Conservation (phyloP, 768 basidiomycete genomes). For the Mycena leptocephala region DNA sequence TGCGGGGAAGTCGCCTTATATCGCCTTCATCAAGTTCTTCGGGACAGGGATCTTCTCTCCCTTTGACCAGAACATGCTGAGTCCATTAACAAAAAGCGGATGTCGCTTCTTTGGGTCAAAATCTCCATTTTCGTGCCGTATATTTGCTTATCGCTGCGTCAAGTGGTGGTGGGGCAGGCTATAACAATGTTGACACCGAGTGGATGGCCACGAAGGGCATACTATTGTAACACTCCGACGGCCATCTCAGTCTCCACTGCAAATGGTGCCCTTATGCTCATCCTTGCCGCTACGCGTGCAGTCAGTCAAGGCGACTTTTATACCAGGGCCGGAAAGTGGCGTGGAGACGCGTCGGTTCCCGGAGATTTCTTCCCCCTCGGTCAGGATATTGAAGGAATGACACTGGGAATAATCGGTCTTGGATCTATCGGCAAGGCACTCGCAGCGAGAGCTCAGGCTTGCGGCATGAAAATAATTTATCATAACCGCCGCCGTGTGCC, state of each 20-base stretch:
- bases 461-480: constrained; percentile 43
- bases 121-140: neutral
- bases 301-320: constrained; percentile 35
- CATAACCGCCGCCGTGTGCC: constrained; percentile 35
- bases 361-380: constrained; percentile 24
- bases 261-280: constrained; percentile 41
- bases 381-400: constrained; percentile 37
- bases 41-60: neutral
- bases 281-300: constrained; percentile 36
- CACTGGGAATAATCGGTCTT: constrained; percentile 41
- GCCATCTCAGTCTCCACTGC: constrained; percentile 39
- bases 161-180: constrained; percentile 35
- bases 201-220: constrained; percentile 37
- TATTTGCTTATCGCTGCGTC: constrained; percentile 2
- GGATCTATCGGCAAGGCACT: constrained; percentile 40
- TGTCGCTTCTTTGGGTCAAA: constrained; percentile 35
- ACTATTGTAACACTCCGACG: constrained; percentile 41
- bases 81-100: constrained; percentile 24
- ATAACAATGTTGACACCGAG: constrained; percentile 32
- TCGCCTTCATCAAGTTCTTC: constrained; percentile 36
- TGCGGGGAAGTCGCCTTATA: constrained; percentile 23
- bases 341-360: constrained; percentile 26
- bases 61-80: constrained; percentile 32
- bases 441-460: constrained; percentile 35
- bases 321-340: constrained; percentile 36